Conservation (phyloP, 176 grass and related monocot genomes). For the Oryza rufipogon region DNA sequence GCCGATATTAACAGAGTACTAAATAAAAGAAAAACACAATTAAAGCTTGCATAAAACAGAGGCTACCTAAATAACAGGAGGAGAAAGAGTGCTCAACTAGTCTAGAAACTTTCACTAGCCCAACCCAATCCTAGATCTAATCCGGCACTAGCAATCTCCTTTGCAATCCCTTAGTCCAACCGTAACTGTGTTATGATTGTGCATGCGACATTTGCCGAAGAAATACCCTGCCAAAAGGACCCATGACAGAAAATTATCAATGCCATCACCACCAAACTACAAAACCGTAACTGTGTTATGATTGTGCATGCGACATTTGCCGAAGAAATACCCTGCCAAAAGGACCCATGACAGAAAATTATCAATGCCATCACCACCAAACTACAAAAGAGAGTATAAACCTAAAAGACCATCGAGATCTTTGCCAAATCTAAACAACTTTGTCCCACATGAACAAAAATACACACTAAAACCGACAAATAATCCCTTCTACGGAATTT, state of each 20-base stretch:
- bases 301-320: neutral
- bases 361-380: neutral
- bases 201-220: neutral
- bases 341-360: neutral
- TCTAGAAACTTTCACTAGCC: neutral
- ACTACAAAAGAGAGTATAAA: neutral
- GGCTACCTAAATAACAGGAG: neutral
- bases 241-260: neutral
- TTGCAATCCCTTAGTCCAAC: constrained; percentile 1
- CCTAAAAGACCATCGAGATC: neutral
- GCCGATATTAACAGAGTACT: neutral
- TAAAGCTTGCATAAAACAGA: neutral
- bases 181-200: neutral
- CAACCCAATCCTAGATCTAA: neutral
- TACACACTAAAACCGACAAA: neutral
- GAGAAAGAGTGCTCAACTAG: neutral
- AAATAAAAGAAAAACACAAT: neutral
- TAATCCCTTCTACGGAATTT: neutral
- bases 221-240: neutral
- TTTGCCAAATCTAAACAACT: neutral
- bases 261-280: neutral
- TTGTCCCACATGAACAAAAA: neutral
- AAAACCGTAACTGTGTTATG: neutral
- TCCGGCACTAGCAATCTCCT: constrained; percentile 17
- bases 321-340: neutral